Conservation (phyloP, 2,329 filamentous ascomycete species). For the Sporothrix pseudoabietina region DNA sequence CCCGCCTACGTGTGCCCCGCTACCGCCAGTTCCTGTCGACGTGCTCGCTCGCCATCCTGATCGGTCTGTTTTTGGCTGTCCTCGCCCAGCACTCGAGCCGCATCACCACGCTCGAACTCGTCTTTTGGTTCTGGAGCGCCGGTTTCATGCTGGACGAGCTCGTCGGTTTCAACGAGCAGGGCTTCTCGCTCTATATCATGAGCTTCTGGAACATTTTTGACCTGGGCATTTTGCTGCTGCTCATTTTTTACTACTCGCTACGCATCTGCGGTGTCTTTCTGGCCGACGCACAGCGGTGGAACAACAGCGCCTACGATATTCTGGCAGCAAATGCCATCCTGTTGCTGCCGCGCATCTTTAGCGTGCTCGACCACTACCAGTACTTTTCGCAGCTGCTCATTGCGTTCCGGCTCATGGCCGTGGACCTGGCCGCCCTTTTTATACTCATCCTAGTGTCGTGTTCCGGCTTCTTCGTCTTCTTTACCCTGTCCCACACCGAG, state of each 20-base stretch:
- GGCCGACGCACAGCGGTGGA: constrained; percentile 72
- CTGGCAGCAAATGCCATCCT: constrained; percentile 88
- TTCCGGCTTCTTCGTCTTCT: constrained; percentile 94
- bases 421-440: constrained; percentile 83
- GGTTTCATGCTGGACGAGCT: constrained; percentile 97
- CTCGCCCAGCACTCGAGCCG: constrained; percentile 72
- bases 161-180: constrained; percentile 94
- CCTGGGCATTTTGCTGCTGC: constrained; percentile 80
- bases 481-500: constrained; percentile 75
- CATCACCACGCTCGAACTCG: constrained; percentile 80
- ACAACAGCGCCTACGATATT: constrained; percentile 90
- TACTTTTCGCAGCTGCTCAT: constrained; percentile 96
- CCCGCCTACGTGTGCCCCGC: constrained; percentile 83
- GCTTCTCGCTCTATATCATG: constrained; percentile 94
- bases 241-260: constrained; percentile 88
- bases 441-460: constrained; percentile 83
- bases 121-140: constrained; percentile 98
- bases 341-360: constrained; percentile 87
- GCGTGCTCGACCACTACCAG: constrained; percentile 88
- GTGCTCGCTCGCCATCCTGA: constrained; percentile 79
- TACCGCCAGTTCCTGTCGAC: constrained; percentile 92
- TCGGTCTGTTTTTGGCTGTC: constrained; percentile 83
- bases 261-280: constrained; percentile 85
- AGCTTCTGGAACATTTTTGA: constrained; percentile 98
- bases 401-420: constrained; percentile 90